phyloP scores from a whole-genome alignment of 2,329 filamentous ascomycete genomes.

The Beauveria scarabaeidicola region DNA sequence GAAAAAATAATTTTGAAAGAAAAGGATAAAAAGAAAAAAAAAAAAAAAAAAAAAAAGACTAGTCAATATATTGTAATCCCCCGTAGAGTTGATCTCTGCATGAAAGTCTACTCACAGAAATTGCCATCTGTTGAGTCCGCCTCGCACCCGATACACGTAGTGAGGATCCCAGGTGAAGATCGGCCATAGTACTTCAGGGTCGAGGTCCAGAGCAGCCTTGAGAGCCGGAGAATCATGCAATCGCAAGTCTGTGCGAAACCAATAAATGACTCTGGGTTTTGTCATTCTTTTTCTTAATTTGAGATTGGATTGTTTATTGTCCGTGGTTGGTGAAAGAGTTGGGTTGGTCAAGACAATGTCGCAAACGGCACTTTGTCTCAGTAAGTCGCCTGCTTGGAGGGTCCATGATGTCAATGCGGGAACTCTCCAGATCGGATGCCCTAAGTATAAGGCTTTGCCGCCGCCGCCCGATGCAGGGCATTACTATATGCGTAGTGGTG shows the following conservation, averaged over 20 bases:
- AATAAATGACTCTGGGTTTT: constrained; percentile 53
- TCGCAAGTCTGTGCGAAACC: constrained; percentile 71
- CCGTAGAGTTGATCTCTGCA: background rate
- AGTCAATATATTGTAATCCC: background rate
- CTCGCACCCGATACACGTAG: constrained; percentile 65
- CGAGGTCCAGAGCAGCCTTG: constrained; percentile 60
- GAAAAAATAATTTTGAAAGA: too few relatives aligned
- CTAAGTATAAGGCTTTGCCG: background rate
- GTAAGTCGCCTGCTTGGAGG: background rate
- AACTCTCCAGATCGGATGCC: background rate
- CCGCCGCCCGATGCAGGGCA: background rate
- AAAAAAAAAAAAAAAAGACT: background rate
- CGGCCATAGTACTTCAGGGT: constrained; percentile 61
- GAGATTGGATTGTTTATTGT: too few relatives aligned
- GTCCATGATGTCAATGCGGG: constrained; percentile 14
- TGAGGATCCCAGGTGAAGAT: constrained; percentile 77
- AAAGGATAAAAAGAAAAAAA: too few relatives aligned
- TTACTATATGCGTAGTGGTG: background rate
- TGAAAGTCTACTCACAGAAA: constrained; percentile 42
- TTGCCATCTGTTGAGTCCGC: constrained; percentile 66
- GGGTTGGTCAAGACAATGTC: background rate
- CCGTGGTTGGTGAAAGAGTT: background rate
- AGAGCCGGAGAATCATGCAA: constrained; percentile 71
- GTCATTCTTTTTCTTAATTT: constrained; percentile 19
- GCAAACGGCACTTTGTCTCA: background rate